Evolutionary conservation across 129 eudicot genomes (phyloP).

Genomic region (Apium graveolens): DNA sequence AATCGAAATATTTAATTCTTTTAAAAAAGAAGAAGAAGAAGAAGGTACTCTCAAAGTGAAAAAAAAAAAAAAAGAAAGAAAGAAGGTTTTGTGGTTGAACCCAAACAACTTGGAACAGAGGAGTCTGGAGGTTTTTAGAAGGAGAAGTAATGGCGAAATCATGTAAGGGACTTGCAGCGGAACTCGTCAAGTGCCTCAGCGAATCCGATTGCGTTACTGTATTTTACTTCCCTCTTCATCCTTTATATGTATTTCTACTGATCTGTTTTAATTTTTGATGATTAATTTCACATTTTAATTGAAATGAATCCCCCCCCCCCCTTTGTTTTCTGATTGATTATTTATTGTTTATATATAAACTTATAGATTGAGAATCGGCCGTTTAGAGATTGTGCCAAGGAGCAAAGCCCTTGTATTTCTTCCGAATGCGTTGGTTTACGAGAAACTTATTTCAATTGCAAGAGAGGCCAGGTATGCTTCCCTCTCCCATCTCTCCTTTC

Average conservation of each 20-base stretch:
- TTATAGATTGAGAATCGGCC: constrained; percentile 75
- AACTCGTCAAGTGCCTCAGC: constrained; percentile 77
- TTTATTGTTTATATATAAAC: background rate
- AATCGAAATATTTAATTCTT: too few species aligned
- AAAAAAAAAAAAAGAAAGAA: too few species aligned
- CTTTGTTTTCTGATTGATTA: background rate
- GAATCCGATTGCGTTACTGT: constrained; percentile 86
- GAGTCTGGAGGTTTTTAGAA: background rate
- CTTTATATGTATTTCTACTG: background rate
- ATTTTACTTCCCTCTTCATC: background rate
- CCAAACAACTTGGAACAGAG: too few species aligned
- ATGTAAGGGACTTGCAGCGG: constrained; percentile 77
- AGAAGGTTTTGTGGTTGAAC: too few species aligned
- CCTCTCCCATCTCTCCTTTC: background rate
- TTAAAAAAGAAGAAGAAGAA: too few species aligned
- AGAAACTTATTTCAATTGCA: constrained; percentile 94
- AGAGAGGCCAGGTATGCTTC: constrained; percentile 75
- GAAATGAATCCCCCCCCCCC: too few species aligned
- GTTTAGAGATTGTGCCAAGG: constrained; percentile 75
- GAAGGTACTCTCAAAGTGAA: too few species aligned
- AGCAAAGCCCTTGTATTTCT: constrained; percentile 63
- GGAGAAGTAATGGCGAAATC: constrained; percentile 60
- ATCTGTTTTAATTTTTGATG: background rate
- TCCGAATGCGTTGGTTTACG: constrained; percentile 86
- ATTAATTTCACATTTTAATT: background rate